phyloP scores from a whole-genome alignment of 2,329 filamentous ascomycete genomes.

The Leptographium procerum region DNA sequence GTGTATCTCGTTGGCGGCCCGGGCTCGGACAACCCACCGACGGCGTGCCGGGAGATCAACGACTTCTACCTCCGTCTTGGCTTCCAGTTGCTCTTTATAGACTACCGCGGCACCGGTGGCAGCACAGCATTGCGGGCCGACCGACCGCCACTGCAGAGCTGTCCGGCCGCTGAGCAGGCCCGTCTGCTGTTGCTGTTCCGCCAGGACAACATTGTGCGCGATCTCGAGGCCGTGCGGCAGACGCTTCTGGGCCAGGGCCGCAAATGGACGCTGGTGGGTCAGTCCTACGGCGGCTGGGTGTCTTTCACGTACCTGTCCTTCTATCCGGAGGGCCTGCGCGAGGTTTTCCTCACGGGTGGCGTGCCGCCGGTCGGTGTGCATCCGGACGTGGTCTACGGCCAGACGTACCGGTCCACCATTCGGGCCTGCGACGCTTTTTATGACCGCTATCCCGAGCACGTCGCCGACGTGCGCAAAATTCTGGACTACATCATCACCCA shows the following conservation, averaged over 20 bases:
- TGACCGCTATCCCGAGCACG: conserved; percentile 52
- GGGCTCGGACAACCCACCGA: conserved; percentile 36
- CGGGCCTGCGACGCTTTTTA: conserved; percentile 55
- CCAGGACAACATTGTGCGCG: conserved; percentile 61
- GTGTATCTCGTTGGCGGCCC: conserved; percentile 61
- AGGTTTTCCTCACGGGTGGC: conserved; percentile 56
- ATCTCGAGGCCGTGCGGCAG: conserved; percentile 59
- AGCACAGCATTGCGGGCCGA: conserved; percentile 50
- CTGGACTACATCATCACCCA: background rate
- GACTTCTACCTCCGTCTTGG: conserved; percentile 51
- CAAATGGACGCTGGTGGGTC: conserved; percentile 59
- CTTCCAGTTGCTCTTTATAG: conserved; percentile 56
- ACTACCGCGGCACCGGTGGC: conserved; percentile 62
- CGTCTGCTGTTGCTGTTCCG: conserved; percentile 37
- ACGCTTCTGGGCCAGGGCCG: conserved; percentile 34
- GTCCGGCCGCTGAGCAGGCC: background rate
- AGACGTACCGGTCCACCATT: conserved; percentile 45
- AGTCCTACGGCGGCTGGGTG: conserved; percentile 66
- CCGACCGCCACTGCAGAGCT: conserved; percentile 27
- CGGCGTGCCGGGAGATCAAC: conserved; percentile 29
- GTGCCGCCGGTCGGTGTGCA: conserved; percentile 50
- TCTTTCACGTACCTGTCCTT: conserved; percentile 60
- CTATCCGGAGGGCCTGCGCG: conserved; percentile 47
- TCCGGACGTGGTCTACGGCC: conserved; percentile 51
- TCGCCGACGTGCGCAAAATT: conserved; percentile 16